Base-by-base conservation (phyloP, 1,139 yeast species). In the Magnusiomyces sp. region DNA sequence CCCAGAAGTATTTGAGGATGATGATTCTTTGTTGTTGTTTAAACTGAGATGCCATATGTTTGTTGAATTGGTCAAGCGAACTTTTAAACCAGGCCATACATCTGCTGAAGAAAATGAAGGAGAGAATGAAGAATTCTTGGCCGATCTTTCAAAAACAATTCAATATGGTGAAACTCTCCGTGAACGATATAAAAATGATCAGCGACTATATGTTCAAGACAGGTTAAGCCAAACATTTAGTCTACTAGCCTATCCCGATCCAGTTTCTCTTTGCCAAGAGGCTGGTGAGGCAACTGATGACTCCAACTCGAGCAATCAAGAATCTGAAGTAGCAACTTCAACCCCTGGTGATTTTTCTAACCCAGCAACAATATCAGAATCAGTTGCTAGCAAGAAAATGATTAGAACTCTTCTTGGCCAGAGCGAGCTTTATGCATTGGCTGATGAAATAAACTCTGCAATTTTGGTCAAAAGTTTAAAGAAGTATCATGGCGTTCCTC, bases 31-130 rank as follows among this genome's bases (percentile, higher is more conserved):
- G 20, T 63, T 83, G 23, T 55, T 71, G n/a, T 83, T 85, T 62
- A 72, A 80, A 58, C 64, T 81, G 55, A 64, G 73, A 53, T 70
- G 79, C 58, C 67, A 80, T 57, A 69, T 77, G 64, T 71, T 82
- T 54, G 71, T 79, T 2, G 70, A 71, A 50, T 57, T 74, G 54
- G 69, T 75, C 39, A 56, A 59, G n/a, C 44, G 33, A 31, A 33
- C 38, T 4, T 40, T 14, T 45, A n/a, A n/a, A n/a, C n/a, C n/a
- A n/a, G n/a, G n/a, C n/a, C n/a, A n/a, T n/a, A n/a, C n/a, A n/a
- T n/a, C n/a, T n/a, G n/a, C n/a, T n/a, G n/a, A n/a, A n/a, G 14
- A 7, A 7, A 36, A 36, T 36, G 14, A 9, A 9, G 39, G 14
- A 7, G 6, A 7, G 9, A 17, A n/a, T 6, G 39, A 36, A 6